Evolutionary conservation across 371 early-diverging fungal species (phyloP).

Genomic region (Mucor plumbeus): DNA sequence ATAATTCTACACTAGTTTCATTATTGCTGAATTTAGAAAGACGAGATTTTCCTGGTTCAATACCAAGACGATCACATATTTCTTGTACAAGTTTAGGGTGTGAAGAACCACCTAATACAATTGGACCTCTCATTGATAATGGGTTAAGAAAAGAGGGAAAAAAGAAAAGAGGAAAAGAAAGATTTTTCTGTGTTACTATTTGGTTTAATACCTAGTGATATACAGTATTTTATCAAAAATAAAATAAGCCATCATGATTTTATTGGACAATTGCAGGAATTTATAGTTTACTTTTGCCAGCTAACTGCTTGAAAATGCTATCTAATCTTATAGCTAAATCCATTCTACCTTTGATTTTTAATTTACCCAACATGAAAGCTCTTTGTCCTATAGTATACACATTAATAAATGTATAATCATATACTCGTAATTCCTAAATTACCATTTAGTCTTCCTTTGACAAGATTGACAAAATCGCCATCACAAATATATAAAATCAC

Average conservation of each 20-base stretch:
- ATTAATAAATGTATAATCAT: background rate
- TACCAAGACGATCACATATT: slow-evolving; percentile 86
- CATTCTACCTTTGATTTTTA: slow-evolving; percentile 85
- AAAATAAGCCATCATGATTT: background rate
- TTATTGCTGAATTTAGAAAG: slow-evolving; percentile 83
- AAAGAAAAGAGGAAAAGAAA: background rate
- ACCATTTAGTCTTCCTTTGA: slow-evolving; percentile 81
- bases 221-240: background rate
- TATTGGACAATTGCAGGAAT: slow-evolving; percentile 1
- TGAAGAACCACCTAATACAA: slow-evolving; percentile 73
- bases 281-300: slow-evolving; percentile 9
- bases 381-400: slow-evolving; percentile 38
- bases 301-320: slow-evolving; percentile 51
- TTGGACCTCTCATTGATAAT: slow-evolving; percentile 36
- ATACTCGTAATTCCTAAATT: slow-evolving; percentile 2
- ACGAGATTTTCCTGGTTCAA: slow-evolving; percentile 51
- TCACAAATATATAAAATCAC: slow-evolving; percentile 68
- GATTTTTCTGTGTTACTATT: slow-evolving; percentile 9
- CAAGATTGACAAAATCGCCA: slow-evolving; percentile 83
- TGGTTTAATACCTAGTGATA: background rate
- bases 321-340: slow-evolving; percentile 83
- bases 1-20: slow-evolving; percentile 89
- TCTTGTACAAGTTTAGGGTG: slow-evolving; percentile 81
- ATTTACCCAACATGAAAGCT: slow-evolving; percentile 85
- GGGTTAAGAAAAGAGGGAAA: background rate